Conservation (phyloP, 768 basidiomycete genomes). For the Trametes sanguinea region DNA sequence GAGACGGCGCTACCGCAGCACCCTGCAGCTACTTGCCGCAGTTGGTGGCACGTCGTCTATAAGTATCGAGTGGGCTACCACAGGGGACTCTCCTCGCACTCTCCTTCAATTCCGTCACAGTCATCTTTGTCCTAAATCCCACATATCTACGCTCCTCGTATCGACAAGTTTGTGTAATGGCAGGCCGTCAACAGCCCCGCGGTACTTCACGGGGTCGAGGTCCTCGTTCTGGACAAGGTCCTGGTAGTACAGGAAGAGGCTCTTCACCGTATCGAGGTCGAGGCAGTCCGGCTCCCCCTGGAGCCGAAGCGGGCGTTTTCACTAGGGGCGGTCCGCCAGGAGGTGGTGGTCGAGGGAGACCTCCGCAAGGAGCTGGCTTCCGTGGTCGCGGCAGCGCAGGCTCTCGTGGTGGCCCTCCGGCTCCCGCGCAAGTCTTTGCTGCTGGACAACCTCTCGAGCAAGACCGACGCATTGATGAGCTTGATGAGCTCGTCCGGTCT, state of each 20-base stretch:
- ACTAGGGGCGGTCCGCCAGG: neutral
- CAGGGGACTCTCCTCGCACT: too few relatives aligned
- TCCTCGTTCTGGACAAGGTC: constrained; percentile 7
- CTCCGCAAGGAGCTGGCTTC: neutral
- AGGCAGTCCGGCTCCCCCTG: constrained; percentile 7
- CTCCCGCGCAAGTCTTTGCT: constrained; percentile 21
- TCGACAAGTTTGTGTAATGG: neutral
- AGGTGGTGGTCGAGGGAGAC: neutral
- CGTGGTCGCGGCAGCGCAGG: constrained; percentile 10
- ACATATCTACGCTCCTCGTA: too few relatives aligned
- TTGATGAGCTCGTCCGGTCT: constrained; percentile 29
- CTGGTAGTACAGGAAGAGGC: neutral
- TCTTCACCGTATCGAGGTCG: constrained; percentile 9
- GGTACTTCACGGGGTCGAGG: constrained; percentile 7
- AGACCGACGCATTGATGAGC: constrained; percentile 15
- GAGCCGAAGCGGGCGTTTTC: neutral
- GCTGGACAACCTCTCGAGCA: constrained; percentile 6
- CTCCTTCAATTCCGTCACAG: too few relatives aligned
- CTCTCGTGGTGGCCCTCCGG: constrained; percentile 13
- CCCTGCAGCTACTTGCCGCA: too few relatives aligned
- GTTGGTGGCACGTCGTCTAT: too few relatives aligned
- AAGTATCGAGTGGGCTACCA: too few relatives aligned
- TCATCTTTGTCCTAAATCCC: too few relatives aligned
- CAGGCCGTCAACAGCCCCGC: constrained; percentile 1
- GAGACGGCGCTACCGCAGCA: too few relatives aligned